Base-by-base conservation (phyloP, 2,329 filamentous ascomycete species). In the Xylaria sp. region DNA sequence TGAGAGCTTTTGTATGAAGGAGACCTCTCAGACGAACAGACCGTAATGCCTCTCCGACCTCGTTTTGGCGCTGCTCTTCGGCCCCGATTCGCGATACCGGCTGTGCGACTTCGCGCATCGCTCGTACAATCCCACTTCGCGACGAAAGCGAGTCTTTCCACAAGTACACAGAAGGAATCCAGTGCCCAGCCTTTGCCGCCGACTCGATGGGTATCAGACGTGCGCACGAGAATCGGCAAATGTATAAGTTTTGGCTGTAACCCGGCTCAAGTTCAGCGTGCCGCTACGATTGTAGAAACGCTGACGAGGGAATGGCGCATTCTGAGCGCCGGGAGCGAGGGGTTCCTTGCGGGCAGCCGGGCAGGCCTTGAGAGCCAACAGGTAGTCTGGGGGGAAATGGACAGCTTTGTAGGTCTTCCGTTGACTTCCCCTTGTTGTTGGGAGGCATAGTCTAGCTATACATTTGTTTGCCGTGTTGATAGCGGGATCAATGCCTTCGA, bases 171-270 rank as follows among this genome's bases (percentile, higher is more conserved):
- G 1, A 23, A 47, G 25, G 12, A 6, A 15, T 11, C 8, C 11
- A 3, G 6, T 15, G 9, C 45, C 14, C 11, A 21, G 5, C 17
- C 60, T 11, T 5, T 74, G n/a, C 80, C 88, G 17, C 82, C 67
- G 2, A 45, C 57, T 14, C 63, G 87, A 72, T 95, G 91, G 91
- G 85, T 93, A 37, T 84, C 87, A 4, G 84, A 89, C 61, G 83
- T 89, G 43, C 89, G 88, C 72, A 72, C 79, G 14, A 84, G 91
- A 17, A 79, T 94, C 28, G 91, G 91, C 1, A 88, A 87, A 77
- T 94, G 92, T 74, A 86, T 94, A 67, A 85, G 83, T 65, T 94
- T 92, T 72, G 92, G 92, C 2, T 82, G 92, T 69, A 78, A 79
- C n/a, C 75, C 78, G 1, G 70, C 75, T 31, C 90, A 93, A 72